These are phyloP conservation scores for Macrolepiota albuminosa DNA, from an alignment of 768 basidiomycete genomes.

Conservation along the genomic window DNA sequence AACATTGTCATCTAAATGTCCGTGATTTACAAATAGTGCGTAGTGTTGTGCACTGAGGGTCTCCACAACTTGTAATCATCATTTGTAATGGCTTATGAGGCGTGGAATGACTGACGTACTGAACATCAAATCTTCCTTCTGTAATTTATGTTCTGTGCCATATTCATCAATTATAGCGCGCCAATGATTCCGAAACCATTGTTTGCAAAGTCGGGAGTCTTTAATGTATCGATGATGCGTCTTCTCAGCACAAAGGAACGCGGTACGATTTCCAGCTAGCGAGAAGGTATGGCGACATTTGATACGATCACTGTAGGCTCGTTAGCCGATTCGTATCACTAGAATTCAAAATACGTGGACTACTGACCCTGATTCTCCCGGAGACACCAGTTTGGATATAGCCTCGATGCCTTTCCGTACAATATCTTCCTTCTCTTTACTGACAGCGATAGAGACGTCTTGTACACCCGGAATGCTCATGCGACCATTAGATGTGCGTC, in stretches of 20 bases:
- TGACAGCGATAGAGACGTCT: background rate
- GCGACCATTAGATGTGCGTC: too few species aligned
- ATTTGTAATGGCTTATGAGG: background rate
- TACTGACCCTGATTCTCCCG: constrained; percentile 1
- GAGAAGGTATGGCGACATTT: constrained; percentile 9
- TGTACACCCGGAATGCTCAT: constrained; percentile 1
- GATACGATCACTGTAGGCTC: background rate
- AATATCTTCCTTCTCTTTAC: constrained; percentile 7
- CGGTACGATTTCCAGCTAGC: constrained; percentile 5
- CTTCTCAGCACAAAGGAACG: background rate
- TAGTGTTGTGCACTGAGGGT: constrained; percentile 9
- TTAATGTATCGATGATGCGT: too few species aligned
- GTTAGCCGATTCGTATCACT: background rate
- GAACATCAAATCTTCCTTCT: constrained; percentile 9
- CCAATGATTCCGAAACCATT: constrained; percentile 6
- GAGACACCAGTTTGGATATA: constrained; percentile 8
- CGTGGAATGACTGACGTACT: background rate
- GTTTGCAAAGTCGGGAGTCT: too few species aligned
- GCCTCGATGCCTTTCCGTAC: constrained; percentile 7
- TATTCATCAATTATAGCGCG: constrained; percentile 4
- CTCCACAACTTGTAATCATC: constrained; percentile 7
- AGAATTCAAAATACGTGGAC: background rate
- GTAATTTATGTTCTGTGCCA: background rate
- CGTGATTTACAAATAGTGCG: constrained; percentile 10
- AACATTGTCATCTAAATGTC: constrained; percentile 1